phyloP scores from a whole-genome alignment of 192 early-diverging fungal genomes.

The Coemansia sp. region DNA sequence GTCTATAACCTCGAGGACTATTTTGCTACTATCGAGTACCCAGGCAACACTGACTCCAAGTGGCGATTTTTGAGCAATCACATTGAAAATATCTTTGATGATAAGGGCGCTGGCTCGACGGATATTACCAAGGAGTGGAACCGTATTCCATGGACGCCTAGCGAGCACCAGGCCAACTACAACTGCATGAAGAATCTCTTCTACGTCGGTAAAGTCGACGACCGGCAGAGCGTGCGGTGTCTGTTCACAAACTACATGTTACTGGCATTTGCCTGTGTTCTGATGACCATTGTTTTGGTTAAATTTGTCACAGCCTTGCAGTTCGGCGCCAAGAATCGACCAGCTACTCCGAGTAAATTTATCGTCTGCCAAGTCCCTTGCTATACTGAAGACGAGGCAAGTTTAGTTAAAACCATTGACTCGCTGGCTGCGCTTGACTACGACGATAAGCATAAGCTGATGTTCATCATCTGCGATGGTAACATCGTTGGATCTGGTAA shows the following conservation, averaged over 20 bases:
- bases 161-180: conserved; percentile 36
- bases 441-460: conserved; percentile 87
- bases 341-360: conserved; percentile 89
- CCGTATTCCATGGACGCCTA: conserved; percentile 29
- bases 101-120: conserved; percentile 50
- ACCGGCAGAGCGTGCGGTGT: conserved; percentile 70
- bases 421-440: conserved; percentile 74
- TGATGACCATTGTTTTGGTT: conserved; percentile 77
- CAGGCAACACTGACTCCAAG: conserved; percentile 28
- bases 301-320: conserved; percentile 82
- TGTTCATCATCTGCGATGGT: conserved; percentile 88
- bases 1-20: conserved; percentile 72
- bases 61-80: conserved; percentile 54
- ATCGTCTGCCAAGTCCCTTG: conserved; percentile 95
- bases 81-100: conserved; percentile 32
- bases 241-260: conserved; percentile 85
- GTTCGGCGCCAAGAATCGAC: conserved; percentile 65
- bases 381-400: conserved; percentile 92
- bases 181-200: conserved; percentile 84
- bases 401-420: conserved; percentile 83
- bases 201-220: conserved; percentile 80
- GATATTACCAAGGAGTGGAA: conserved; percentile 47
- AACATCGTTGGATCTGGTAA: conserved; percentile 95
- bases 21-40: conserved; percentile 23
- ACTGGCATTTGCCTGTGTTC: conserved; percentile 69